phyloP scores from a whole-genome alignment of 2,329 filamentous ascomycete species.

The Monosporascus ibericus region DNA sequence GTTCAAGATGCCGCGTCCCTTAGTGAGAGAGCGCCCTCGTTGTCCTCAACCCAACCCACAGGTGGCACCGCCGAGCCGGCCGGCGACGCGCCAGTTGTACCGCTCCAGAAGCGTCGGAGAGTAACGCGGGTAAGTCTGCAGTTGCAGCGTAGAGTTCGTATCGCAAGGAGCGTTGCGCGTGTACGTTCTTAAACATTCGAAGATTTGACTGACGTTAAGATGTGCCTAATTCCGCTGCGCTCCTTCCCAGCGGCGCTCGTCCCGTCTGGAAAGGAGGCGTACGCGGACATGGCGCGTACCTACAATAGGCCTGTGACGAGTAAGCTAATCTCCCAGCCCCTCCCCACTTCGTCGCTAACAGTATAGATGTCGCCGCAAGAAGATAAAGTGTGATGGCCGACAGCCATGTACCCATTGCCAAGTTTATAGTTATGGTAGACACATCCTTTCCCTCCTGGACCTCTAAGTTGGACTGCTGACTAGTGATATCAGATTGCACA shows the following conservation, averaged over 20 bases:
- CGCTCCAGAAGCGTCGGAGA: slow-evolving; percentile 69
- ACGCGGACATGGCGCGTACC: neutral
- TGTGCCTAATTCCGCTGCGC: slow-evolving; percentile 1
- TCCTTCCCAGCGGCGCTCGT: neutral
- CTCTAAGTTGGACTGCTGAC: slow-evolving; percentile 17
- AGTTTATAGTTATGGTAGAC: slow-evolving; percentile 92
- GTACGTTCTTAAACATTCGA: neutral
- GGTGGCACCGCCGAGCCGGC: slow-evolving; percentile 14
- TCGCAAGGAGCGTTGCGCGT: neutral
- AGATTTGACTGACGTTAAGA: neutral
- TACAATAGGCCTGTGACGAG: slow-evolving; percentile 1
- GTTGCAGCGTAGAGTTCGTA: slow-evolving; percentile 1
- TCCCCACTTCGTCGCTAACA: neutral
- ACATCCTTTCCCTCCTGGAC: slow-evolving; percentile 1
- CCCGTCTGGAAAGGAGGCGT: neutral
- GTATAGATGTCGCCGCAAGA: slow-evolving; percentile 63
- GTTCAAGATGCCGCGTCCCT: slow-evolving; percentile 24
- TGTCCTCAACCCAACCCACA: neutral
- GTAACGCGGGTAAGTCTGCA: slow-evolving; percentile 63
- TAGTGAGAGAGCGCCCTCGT: slow-evolving; percentile 34
- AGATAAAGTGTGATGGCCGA: slow-evolving; percentile 83
- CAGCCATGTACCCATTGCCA: slow-evolving; percentile 93
- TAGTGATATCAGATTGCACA: slow-evolving; percentile 64
- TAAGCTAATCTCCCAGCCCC: neutral
- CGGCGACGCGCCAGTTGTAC: slow-evolving; percentile 38